Percentiles rank a stretch among this genome's conserved stretches.
Evolutionary conservation across 2,329 filamentous ascomycete species (phyloP).

Genomic region (Plenodomus lindquistii): DNA sequence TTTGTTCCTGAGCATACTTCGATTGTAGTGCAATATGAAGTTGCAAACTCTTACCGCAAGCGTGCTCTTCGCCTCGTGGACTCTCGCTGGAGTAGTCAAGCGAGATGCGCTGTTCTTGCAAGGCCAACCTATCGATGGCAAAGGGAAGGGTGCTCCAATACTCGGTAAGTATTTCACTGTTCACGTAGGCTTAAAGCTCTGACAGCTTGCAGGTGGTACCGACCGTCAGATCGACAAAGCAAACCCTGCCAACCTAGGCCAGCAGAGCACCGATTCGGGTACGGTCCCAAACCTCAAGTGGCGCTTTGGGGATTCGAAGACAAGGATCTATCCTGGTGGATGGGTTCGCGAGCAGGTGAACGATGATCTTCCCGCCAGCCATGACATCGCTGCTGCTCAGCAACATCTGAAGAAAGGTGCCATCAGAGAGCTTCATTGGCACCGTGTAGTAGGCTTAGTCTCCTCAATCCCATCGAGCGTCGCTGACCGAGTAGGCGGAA

Average conservation of each 20-base stretch:
- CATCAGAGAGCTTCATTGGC: slow-evolving; percentile 71
- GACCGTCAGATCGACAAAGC: slow-evolving; percentile 64
- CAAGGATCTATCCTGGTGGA: slow-evolving; percentile 63
- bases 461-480: not conserved
- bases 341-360: slow-evolving; percentile 70
- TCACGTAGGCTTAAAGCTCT: slow-evolving; percentile 1
- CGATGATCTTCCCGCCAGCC: slow-evolving; percentile 66
- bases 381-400: slow-evolving; percentile 69
- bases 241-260: slow-evolving; percentile 67
- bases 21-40: slow-evolving; percentile 22
- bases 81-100: slow-evolving; percentile 26
- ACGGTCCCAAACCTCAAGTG: slow-evolving; percentile 68
- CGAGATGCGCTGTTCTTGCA: slow-evolving; percentile 49
- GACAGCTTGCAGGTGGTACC: slow-evolving; percentile 59
- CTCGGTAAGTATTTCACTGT: slow-evolving; percentile 51
- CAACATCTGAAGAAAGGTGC: slow-evolving; percentile 70
- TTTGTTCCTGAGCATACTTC: not conserved
- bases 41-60: slow-evolving; percentile 19
- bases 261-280: slow-evolving; percentile 65
- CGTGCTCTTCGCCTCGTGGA: slow-evolving; percentile 19
- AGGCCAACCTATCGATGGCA: slow-evolving; percentile 61
- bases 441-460: slow-evolving; percentile 60
- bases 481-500: slow-evolving; percentile 55
- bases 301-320: slow-evolving; percentile 71
- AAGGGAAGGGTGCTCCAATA: slow-evolving; percentile 62